Base-by-base conservation (phyloP, 805 yeast species). In the Metschnikowia gelsemii region DNA sequence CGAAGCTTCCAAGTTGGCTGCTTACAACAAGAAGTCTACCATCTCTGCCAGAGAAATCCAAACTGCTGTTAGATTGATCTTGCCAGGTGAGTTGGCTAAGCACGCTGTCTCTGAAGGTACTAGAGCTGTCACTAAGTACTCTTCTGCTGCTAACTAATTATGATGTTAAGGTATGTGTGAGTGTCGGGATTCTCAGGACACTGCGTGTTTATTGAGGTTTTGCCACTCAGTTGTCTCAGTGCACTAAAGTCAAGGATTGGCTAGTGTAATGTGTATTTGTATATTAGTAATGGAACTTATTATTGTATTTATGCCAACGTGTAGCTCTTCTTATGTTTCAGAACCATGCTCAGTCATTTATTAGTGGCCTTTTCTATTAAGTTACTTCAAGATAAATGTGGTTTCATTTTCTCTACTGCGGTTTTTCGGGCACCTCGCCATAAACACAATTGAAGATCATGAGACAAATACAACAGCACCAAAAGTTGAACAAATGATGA, bases 401-500 rank as follows among this genome's bases (percentile, higher is more conserved):
- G 16, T 20, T 5, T 12, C 11, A 17, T n/a, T 14, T 16, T 17
- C 21, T 20, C 23, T 21, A 35, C 30, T 22, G 39, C 32, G 26
- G 20, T 37, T 28, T 42, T 16, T 34, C 38, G 32, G 32, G 29
- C 32, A 31, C 38, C 21, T 13, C 38, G 18, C 18, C 45, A 16
- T 19, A 11, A 7, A 17, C 20, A 30, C 32, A 31, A 19, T 22
- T 30, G 9, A 35, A 18, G 11, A 46, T 32, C 37, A 42, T 11
- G 16, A 48, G 30, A 21, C 73, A 57, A 16, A 78, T 50, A 74
- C 82, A 70, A 32, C 82, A 74, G 58, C 81, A 73, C 40, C 82
- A 63, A 13, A 83, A 58, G 59, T 88, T 88, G 41, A 84, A 74
- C 38, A 88, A 61, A 57, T 86, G 85, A 54, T 89, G 93, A 34